Base-by-base conservation (phyloP, 192 early-diverging fungal species). In the Endogone sp. region DNA sequence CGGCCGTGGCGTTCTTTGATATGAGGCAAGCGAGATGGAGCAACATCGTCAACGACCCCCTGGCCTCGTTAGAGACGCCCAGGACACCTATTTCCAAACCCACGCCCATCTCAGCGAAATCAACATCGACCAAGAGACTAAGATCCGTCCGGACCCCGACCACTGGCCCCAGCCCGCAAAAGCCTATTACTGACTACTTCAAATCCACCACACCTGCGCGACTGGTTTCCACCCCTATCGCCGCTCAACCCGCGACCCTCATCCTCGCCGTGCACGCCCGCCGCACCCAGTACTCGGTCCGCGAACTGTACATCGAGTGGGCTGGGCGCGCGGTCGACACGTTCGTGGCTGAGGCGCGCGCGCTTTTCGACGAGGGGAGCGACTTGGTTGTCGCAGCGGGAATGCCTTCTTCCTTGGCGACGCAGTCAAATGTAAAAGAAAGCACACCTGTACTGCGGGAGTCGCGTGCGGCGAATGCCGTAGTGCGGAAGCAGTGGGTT, bases 141-240 rank as follows among this genome's bases (percentile, higher is more conserved):
- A 28, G 10, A 60, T 28, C 59, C 8, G 27, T 21, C 9, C 27
- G 9, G 27, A 60, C 59, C 10, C 22, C 22, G 10, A 60, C 59
- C 10, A 6, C 37, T 16, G 6, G 9, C 37, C 6, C 37, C 37
- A 11, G 9, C 37, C 37, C 37, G 37, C 37, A 49, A 49, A 60
- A 60, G 21, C 59, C 59, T 21, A 60, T 60, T 22, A 26, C 59
- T 10, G 27, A 60, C 22, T 60, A 11, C 59, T 60, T 60, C 59
- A 60, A 60, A 22, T 23, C 27, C 8, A 22, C 59, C 22, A 60
- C 59, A 9, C 27, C 59, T 28, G 4, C 59, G 59, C 59, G 6
- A 10, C 24, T 21, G 24, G 24, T 26, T 60, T 1, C 22, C 59
- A 60, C 27, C 21, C 59, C 59, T 11, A 6, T 10, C 22, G 21